Base-by-base conservation (phyloP, 148 eudicot genomes). In the Chenopodium berlandieri region DNA sequence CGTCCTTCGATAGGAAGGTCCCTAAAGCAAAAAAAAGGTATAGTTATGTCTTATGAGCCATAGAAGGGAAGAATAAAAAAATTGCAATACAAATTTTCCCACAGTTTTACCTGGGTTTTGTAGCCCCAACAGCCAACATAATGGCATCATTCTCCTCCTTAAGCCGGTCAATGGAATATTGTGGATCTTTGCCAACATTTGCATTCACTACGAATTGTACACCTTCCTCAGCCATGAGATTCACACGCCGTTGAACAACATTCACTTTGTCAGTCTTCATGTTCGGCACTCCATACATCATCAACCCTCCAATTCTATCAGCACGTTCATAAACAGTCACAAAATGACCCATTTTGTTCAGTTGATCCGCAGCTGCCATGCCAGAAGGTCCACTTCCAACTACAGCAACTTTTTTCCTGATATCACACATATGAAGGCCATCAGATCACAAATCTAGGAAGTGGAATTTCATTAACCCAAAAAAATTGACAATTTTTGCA, bases 281-380 rank as follows among this genome's bases (percentile, higher is more conserved):
- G 90, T 96, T 96, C 25, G 99, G 99, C 68, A 96, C 99, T 68
- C 99, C 99, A 80, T 96, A 96, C 99, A 96, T 96, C 99, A 96
- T 96, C 30, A 96, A 97, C 31, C 99, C 99, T 77, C 99, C 99
- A 47, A 96, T 87, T 86, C 99, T 88, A 86, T 96, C 99, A 65
- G 99, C 86, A 32, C 99, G 98, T 85, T 96, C 99, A 80, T 91
- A 96, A 40, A 96, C 95, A 0, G 98, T 96, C 80, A 96, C 98
- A 27, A 76, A 44, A 84, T 96, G 99, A 75, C 98, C 99, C 94
- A 92, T 90, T 85, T 83, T 90, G 81, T 96, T 96, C 32, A 96
- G 89, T 86, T 94, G 99, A 85, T 96, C 99, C 23, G 99, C 98
- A 73, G 99, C 98, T 48, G 99, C 99, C 89, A 96, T 86, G 50